Conservation (phyloP, 768 basidiomycete genomes). For the Tremella yokohamensis region DNA sequence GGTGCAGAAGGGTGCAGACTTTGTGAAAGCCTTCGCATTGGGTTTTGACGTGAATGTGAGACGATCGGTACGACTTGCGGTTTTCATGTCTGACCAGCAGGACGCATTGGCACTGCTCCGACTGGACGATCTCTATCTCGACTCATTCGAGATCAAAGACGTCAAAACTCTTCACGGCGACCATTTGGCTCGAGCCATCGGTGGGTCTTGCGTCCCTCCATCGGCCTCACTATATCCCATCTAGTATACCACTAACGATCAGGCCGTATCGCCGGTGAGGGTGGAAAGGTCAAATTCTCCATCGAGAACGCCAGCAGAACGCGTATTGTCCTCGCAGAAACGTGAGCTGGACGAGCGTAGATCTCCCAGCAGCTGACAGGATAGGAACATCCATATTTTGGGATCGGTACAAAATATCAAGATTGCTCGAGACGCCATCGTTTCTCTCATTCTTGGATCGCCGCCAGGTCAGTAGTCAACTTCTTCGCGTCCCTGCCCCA, state of each 20-base stretch:
- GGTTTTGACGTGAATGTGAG: slow-evolving; percentile 92
- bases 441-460: slow-evolving; percentile 88
- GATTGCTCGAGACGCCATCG: slow-evolving; percentile 91
- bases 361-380: no score
- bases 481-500: background rate
- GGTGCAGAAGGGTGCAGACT: slow-evolving; percentile 94
- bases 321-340: slow-evolving; percentile 96
- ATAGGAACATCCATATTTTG: slow-evolving; percentile 94
- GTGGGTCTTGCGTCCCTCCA: no score
- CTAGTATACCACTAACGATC: slow-evolving; percentile 8
- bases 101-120: slow-evolving; percentile 93
- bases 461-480: slow-evolving; percentile 73
- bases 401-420: slow-evolving; percentile 99
- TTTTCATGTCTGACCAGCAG: slow-evolving; percentile 52
- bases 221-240: background rate
- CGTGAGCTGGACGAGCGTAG: slow-evolving; percentile 60
- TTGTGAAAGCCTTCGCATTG: slow-evolving; percentile 87
- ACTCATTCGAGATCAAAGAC: slow-evolving; percentile 98
- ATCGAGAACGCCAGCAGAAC: slow-evolving; percentile 97
- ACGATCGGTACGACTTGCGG: background rate
- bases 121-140: slow-evolving; percentile 93
- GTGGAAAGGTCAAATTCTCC: slow-evolving; percentile 97
- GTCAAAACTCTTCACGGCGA: slow-evolving; percentile 97
- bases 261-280: slow-evolving; percentile 98
- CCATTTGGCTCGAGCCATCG: slow-evolving; percentile 96